Evolutionary conservation across 2,329 filamentous ascomycete genomes (phyloP), one percentile per base, ranked within the genome.

Genomic region (Cordyceps sp.): DNA sequence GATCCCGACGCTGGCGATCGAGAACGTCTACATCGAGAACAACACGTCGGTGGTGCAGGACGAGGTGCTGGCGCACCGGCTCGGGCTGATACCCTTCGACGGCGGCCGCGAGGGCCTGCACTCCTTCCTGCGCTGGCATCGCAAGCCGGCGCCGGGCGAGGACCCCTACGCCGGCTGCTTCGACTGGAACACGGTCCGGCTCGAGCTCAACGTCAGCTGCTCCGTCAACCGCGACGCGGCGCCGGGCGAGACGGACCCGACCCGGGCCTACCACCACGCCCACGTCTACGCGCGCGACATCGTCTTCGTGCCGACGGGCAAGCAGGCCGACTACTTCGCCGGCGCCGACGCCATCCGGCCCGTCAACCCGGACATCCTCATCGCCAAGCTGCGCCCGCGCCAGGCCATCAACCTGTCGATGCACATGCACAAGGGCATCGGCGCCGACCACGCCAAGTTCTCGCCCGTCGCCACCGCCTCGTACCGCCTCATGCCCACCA

Each of bases 31-130:
- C 59, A 76, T 96, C 41, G 72, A 83, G 52, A 92, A 94, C 64
- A 98, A 98, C 64, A 96, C 88, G 31, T 93, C 84, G 5, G 85
- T 98, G 23, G 90, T 98, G 47, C 88, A 96, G 54, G 90, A 98
- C 52, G 90, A 98, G 62, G 88, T 98, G 5, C 75, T 98, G 32
- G 78, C 86, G 13, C 82, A 90, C 53, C 72, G 90, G 28, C 66
- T 98, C 21, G 90, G 90, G 36, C 72, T 98, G 29, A 79, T 98
- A 33, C 90, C 92, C 14, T 77, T 98, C 44, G 79, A 77, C 41
- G 90, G 83, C 42, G 72, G 74, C 38, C 72, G 76, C 41, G 68
- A 80, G 34, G 86, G 82, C 32, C 64, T 98, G 34, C 63, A 63
- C 36, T 72, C 78, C 44, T 86, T 76, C 62, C 66, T 96, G 59